Conservation (phyloP, 257 asterid genomes). For the Solanum piurae region DNA sequence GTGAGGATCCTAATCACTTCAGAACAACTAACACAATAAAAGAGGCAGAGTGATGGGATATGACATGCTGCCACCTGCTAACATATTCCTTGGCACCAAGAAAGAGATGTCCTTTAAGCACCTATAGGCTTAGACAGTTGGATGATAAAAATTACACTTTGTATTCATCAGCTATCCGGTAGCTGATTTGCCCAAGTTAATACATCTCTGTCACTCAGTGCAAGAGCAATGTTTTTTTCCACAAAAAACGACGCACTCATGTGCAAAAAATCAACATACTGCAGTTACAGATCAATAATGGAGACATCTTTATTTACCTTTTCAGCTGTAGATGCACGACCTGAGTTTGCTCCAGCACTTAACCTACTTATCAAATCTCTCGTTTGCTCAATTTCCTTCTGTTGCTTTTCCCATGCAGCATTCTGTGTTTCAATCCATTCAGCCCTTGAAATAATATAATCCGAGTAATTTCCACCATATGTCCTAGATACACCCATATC, state of each 20-base stretch:
- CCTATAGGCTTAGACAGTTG: not conserved
- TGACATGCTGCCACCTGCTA: not conserved
- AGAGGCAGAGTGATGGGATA: not conserved
- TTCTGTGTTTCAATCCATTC: constrained; percentile 75
- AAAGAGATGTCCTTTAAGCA: not conserved
- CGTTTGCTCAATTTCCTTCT: constrained; percentile 83
- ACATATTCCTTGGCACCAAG: not conserved
- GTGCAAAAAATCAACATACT: not conserved
- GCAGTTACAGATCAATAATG: not conserved
- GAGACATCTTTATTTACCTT: constrained; percentile 36
- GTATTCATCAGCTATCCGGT: not conserved
- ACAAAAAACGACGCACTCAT: not conserved
- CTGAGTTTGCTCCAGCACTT: constrained; percentile 93
- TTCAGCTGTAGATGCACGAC: constrained; percentile 99
- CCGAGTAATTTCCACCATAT: constrained; percentile 74
- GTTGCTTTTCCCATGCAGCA: constrained; percentile 98
- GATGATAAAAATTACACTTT: not conserved
- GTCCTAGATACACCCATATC: constrained; percentile 96
- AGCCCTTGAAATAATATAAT: constrained; percentile 62
- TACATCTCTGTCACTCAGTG: not conserved
- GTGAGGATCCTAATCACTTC: not conserved
- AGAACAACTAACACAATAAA: not conserved
- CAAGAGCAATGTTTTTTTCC: not conserved
- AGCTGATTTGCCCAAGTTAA: not conserved
- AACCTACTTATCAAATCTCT: constrained; percentile 69